Evolutionary conservation across 148 eudicot genomes (phyloP).

Genomic region (Rhododendron williamsianum): DNA sequence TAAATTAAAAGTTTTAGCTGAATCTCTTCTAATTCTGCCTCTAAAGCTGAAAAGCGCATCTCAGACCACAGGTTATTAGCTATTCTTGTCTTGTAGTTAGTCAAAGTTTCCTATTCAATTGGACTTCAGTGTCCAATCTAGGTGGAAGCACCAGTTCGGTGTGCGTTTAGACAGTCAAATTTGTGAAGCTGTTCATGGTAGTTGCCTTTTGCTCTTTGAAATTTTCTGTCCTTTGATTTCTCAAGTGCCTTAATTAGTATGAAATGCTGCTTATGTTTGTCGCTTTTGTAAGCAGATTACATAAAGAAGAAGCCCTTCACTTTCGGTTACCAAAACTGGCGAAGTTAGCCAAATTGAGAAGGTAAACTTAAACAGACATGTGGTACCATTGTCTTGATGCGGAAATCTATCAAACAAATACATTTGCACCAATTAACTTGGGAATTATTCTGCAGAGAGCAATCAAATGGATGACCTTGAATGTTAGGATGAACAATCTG

Average conservation of each 20-base stretch:
- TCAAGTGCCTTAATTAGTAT: not conserved
- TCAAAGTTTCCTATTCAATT: not conserved
- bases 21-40: conserved; percentile 76
- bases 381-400: not conserved
- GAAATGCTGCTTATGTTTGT: conserved; percentile 3
- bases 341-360: conserved; percentile 46
- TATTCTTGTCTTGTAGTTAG: not conserved
- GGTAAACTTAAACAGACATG: conserved; percentile 24
- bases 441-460: not conserved
- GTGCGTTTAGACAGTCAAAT: not conserved
- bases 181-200: not conserved
- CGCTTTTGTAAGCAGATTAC: conserved; percentile 25
- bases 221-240: not conserved
- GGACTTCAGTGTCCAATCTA: not conserved
- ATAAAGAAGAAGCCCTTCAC: conserved; percentile 37
- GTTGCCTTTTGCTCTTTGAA: not conserved
- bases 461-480: not conserved
- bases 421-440: not conserved
- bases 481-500: not conserved
- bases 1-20: conserved; percentile 35
- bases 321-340: conserved; percentile 34
- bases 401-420: not conserved
- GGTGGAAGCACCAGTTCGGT: not conserved
- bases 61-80: conserved; percentile 65
- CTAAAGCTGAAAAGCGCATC: conserved; percentile 80